Base-by-base conservation (phyloP, 2,329 filamentous ascomycete species). In the Orbilia blumenaviensis region DNA sequence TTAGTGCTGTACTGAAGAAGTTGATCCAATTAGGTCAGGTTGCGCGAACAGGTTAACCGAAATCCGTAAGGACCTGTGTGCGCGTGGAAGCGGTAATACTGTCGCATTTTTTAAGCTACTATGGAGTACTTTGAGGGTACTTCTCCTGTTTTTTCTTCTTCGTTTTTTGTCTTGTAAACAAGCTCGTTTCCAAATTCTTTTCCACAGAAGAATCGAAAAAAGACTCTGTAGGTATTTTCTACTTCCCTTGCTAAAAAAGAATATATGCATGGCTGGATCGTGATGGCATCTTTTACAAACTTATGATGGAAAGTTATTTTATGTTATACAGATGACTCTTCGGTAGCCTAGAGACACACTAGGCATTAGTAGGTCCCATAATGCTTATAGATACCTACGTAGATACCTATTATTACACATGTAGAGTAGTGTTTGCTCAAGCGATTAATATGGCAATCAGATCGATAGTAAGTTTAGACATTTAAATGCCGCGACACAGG, bases 21-120 rank as follows among this genome's bases (percentile, higher is more conserved):
- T 18, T 75, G 62, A 75, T 75, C n/a, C 71, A 75, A 42, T 41
- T 75, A 21, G 50, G 62, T 48, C 54, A 67, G 56, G 67, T 62
- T 44, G 41, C 50, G 14, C 46, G 52, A 46, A 29, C 50, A 46
- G 60, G 25, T 25, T 62, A 56, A 58, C 14, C 36, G 25, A n/a
- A n/a, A n/a, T n/a, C n/a, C n/a, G n/a, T n/a, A n/a, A n/a, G 42
- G 14, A 16, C 18, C 18, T n/a, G 7, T 29, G 14, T 10, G 38
- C 41, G 14, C 12, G 38, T 29, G 38, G 62, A 18, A 58, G 62
- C 50, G 46, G 62, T 75, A 75, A 63, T 60, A 27, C 56, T 58
- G 38, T 41, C 58, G 7, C 21, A 46, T 46, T 16, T 46, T 38
- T 12, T 54, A 34, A n/a, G 29, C 41, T 34, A 63, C 36, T 48